phyloP scores from a whole-genome alignment of 768 basidiomycete species.

The Trametes punicea region DNA sequence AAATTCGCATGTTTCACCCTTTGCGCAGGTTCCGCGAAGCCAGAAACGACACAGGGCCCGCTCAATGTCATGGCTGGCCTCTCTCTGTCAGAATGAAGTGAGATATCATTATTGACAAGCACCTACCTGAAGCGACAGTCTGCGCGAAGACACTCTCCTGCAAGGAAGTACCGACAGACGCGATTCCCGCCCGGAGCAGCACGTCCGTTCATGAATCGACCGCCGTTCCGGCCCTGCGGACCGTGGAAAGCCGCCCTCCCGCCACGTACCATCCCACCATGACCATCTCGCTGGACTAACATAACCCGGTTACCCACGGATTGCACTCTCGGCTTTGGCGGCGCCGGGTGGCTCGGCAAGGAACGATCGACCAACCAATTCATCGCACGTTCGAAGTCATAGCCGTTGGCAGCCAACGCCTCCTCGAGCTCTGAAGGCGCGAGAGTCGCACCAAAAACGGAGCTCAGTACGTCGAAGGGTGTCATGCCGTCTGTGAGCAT shows the following conservation, averaged over 20 bases:
- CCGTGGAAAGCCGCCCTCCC: slow-evolving; percentile 39
- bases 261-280: slow-evolving; percentile 35
- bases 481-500: slow-evolving; percentile 91
- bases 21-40: slow-evolving; percentile 95
- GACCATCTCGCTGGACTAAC: slow-evolving; percentile 56
- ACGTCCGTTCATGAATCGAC: slow-evolving; percentile 51
- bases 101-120: background rate
- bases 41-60: slow-evolving; percentile 95
- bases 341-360: slow-evolving; percentile 42
- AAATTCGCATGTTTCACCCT: slow-evolving; percentile 96
- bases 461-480: slow-evolving; percentile 92
- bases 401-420: slow-evolving; percentile 81
- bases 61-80: slow-evolving; percentile 86
- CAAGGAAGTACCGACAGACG: slow-evolving; percentile 95
- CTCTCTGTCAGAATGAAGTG: background rate
- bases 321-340: slow-evolving; percentile 49
- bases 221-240: slow-evolving; percentile 26
- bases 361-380: slow-evolving; percentile 85
- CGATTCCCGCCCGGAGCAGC: slow-evolving; percentile 61
- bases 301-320: slow-evolving; percentile 66
- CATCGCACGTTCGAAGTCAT: slow-evolving; percentile 96
- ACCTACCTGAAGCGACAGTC: slow-evolving; percentile 97
- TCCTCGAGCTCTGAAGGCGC: slow-evolving; percentile 92
- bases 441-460: slow-evolving; percentile 89
- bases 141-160: slow-evolving; percentile 91